Evolutionary conservation across 2,329 filamentous ascomycete species (phyloP).

Genomic region (Pseudohalonectria lignicola): DNA sequence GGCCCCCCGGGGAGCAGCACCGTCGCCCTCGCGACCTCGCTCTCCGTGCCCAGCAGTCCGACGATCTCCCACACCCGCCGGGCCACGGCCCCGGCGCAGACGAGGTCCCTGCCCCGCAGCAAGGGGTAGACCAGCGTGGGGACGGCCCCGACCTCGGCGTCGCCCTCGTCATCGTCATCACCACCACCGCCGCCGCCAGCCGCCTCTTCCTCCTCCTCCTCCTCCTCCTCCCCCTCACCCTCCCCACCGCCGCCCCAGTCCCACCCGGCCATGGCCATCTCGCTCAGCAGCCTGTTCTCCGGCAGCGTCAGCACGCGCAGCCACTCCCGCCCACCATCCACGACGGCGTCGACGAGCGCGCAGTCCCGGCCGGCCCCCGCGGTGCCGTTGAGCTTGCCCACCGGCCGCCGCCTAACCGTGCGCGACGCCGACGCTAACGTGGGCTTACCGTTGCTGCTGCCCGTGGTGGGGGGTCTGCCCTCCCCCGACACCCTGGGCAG

Average conservation of each 20-base stretch:
- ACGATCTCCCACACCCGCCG: constrained; percentile 58
- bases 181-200: constrained; percentile 5
- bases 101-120: constrained; percentile 41
- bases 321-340: constrained; percentile 21
- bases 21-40: constrained; percentile 47
- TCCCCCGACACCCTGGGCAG: too few relatives aligned
- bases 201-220: constrained; percentile 2
- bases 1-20: too few relatives aligned
- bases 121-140: constrained; percentile 48
- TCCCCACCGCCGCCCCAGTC: constrained; percentile 11
- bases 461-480: not conserved
- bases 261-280: constrained; percentile 21
- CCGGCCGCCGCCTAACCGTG: not conserved
- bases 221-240: constrained; percentile 8
- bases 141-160: constrained; percentile 27
- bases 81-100: constrained; percentile 57
- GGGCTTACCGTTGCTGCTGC: too few relatives aligned
- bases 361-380: too few relatives aligned
- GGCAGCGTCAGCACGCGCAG: constrained; percentile 20
- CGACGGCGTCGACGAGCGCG: constrained; percentile 18
- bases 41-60: constrained; percentile 47
- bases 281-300: constrained; percentile 15
- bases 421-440: not conserved
- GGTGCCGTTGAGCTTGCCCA: not conserved
- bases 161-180: constrained; percentile 5